Evolutionary conservation across 371 early-diverging fungal genomes (phyloP).

Genomic region (Syncephalastrum contaminatum): DNA sequence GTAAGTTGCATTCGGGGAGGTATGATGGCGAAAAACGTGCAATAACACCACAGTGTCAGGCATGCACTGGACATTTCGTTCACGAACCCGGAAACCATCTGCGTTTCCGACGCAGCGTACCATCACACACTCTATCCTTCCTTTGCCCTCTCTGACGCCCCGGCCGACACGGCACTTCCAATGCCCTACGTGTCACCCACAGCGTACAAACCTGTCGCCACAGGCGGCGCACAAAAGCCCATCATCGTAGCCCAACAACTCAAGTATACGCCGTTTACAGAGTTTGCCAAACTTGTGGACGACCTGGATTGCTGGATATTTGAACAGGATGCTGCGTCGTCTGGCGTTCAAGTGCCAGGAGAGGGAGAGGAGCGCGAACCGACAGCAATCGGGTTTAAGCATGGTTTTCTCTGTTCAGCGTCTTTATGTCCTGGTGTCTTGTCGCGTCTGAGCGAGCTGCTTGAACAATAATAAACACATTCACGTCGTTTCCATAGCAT

Average conservation of each 20-base stretch:
- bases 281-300: conserved; percentile 28
- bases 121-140: conserved; percentile 30
- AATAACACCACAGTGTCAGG: conserved; percentile 11
- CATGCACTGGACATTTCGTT: conserved; percentile 46
- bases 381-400: conserved; percentile 45
- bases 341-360: conserved; percentile 5
- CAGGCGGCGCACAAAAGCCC: conserved; percentile 12
- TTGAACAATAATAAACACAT: too few species aligned
- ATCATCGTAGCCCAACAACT: conserved; percentile 38
- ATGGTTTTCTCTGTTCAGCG: conserved; percentile 49
- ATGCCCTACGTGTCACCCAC: conserved; percentile 9
- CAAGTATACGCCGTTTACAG: conserved; percentile 31
- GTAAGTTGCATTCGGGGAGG: conserved; percentile 23
- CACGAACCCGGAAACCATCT: conserved; percentile 28
- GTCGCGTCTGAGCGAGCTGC: conserved; percentile 7
- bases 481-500: too few species aligned
- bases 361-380: conserved; percentile 24
- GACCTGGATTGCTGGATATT: conserved; percentile 40
- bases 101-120: conserved; percentile 43
- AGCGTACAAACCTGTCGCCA: neutral
- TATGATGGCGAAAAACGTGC: neutral
- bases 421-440: conserved; percentile 29
- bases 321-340: conserved; percentile 6
- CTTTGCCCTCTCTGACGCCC: conserved; percentile 6
- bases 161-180: conserved; percentile 23